phyloP scores from a whole-genome alignment of 1,284 basidiomycete genomes.

The Earliella scabrosa region DNA sequence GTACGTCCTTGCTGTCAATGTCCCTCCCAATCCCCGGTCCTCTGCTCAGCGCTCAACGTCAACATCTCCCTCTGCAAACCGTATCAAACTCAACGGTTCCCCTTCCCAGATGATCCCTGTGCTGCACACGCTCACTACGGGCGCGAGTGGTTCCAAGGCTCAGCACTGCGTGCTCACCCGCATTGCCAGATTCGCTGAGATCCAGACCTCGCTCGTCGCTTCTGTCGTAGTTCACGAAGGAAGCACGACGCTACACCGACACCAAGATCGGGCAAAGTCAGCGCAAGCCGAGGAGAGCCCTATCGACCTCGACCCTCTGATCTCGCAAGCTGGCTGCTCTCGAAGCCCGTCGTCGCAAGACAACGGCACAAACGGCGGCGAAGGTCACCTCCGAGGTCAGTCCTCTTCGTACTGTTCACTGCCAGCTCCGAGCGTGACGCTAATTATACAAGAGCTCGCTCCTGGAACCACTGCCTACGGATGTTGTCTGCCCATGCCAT shows the following conservation, averaged over 20 bases:
- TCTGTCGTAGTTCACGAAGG: slow-evolving; percentile 21
- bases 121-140: slow-evolving; percentile 75
- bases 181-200: slow-evolving; percentile 69
- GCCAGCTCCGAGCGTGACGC: background rate
- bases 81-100: slow-evolving; percentile 56
- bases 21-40: slow-evolving; percentile 13
- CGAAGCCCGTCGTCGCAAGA: slow-evolving; percentile 24
- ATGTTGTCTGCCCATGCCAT: slow-evolving; percentile 27
- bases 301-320: slow-evolving; percentile 68
- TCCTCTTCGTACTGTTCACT: background rate
- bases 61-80: slow-evolving; percentile 46
- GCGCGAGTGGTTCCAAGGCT: slow-evolving; percentile 70
- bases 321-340: slow-evolving; percentile 36
- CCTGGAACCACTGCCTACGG: slow-evolving; percentile 19
- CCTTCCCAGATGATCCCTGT: slow-evolving; percentile 71
- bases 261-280: background rate
- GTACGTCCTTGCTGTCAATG: slow-evolving; percentile 44
- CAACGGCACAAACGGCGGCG: slow-evolving; percentile 31
- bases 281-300: slow-evolving; percentile 12
- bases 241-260: slow-evolving; percentile 13
- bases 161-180: slow-evolving; percentile 69
- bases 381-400: background rate
- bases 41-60: too few relatives aligned
- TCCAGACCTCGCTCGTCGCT: slow-evolving; percentile 39
- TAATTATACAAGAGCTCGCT: background rate